Conservation (phyloP, 805 yeast species). For the Teunomyces stri region DNA sequence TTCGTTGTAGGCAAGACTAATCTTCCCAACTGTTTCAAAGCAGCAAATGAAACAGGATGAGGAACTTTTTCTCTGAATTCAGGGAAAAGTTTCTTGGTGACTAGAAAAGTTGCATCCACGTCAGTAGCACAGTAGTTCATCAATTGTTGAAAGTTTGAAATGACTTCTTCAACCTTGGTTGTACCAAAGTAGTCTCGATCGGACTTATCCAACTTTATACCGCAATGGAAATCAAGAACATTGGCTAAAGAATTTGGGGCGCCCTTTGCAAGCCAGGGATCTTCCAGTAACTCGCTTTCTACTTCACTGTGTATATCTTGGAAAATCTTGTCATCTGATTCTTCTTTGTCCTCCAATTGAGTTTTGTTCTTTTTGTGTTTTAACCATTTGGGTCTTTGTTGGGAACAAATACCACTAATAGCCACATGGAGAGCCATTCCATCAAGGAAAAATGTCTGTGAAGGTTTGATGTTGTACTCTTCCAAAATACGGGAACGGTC, state of each 20-base stretch:
- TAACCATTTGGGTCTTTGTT: conserved; percentile 79
- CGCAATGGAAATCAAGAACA: conserved; percentile 78
- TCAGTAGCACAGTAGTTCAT: conserved; percentile 85
- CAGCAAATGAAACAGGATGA: conserved; percentile 93
- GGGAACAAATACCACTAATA: conserved; percentile 86
- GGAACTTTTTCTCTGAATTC: conserved; percentile 67
- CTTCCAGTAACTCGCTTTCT: conserved; percentile 42
- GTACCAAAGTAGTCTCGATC: conserved; percentile 64
- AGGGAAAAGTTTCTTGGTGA: conserved; percentile 69
- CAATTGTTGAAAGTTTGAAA: conserved; percentile 55
- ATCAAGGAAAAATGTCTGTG: conserved; percentile 80
- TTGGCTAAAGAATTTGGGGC: conserved; percentile 76
- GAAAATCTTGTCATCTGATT: conserved; percentile 18
- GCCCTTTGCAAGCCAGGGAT: conserved; percentile 84
- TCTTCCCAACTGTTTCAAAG: conserved; percentile 69
- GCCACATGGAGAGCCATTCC: conserved; percentile 94
- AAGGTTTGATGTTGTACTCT: conserved; percentile 66
- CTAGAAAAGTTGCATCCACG: conserved; percentile 70
- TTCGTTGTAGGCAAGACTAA: conserved; percentile 75
- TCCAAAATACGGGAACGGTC: conserved; percentile 86
- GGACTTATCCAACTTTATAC: conserved; percentile 61
- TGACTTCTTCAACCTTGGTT: conserved; percentile 51
- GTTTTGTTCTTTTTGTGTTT: conserved; percentile 47
- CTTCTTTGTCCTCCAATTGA: conserved; percentile 14
- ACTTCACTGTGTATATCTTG: conserved; percentile 16